Percentiles rank a stretch among this genome's conserved stretches.
Evolutionary conservation across 2,329 filamentous ascomycete genomes (phyloP).

Genomic region (Colletotrichum lupini): DNA sequence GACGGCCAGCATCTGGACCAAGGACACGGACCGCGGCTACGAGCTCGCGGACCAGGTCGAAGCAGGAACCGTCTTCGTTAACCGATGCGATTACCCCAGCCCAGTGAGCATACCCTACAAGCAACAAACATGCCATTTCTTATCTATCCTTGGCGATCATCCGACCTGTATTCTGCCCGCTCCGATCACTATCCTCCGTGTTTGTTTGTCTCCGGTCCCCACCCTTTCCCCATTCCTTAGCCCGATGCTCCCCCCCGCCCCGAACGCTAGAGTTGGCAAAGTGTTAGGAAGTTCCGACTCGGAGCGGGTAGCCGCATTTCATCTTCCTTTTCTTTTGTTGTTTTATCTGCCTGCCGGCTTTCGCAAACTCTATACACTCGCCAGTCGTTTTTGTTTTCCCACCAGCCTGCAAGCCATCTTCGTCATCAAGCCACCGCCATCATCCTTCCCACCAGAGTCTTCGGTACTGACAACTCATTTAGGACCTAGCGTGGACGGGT

Average conservation of each 20-base stretch:
- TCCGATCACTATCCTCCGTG: conserved; percentile 14
- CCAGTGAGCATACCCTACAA: conserved; percentile 72
- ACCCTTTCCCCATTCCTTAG: background rate
- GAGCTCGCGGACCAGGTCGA: conserved; percentile 84
- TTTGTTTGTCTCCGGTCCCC: conserved; percentile 15
- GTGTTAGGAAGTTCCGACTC: background rate
- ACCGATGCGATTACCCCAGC: conserved; percentile 91
- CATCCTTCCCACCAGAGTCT: background rate
- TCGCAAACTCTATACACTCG: background rate
- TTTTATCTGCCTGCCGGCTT: background rate
- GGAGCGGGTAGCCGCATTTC: background rate
- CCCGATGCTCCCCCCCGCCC: background rate
- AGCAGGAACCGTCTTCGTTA: conserved; percentile 96
- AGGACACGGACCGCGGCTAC: conserved; percentile 80
- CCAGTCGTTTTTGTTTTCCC: background rate
- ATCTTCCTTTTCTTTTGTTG: background rate
- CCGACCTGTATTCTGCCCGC: background rate
- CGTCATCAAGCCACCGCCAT: conserved; percentile 28
- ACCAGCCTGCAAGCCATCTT: conserved; percentile 25
- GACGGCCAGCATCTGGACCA: conserved; percentile 98
- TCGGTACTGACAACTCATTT: conserved; percentile 22
- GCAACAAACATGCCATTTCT: background rate
- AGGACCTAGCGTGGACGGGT: conserved; percentile 96
- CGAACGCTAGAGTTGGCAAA: background rate
- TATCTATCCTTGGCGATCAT: background rate